Evolutionary conservation across 1,139 yeast genomes (phyloP), one percentile per base, ranked within the genome.

Genomic region (Sugiyamaella paludigena): DNA sequence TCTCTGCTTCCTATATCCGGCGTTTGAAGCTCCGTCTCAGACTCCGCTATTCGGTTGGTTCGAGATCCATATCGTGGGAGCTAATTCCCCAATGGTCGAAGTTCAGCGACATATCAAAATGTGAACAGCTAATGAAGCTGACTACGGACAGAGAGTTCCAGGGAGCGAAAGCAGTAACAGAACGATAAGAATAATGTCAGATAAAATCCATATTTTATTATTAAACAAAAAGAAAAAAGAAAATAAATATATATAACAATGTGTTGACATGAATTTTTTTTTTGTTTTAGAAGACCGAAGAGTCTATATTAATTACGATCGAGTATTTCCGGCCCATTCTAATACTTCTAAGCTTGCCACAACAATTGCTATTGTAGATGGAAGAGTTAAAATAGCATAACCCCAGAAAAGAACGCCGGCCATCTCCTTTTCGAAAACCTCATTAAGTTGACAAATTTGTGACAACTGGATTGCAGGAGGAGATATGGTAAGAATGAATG

Each of bases 321-420:
- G 47, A 11, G 61, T 55, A 10, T 54, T 54, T 7, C 70, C 70
- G 0, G 74, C 70, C 77, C 77, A 73, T 13, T 81, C 77, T 57
- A 85, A 70, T 13, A 84, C 87, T 62, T 82, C 81, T 57, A 85
- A 74, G 55, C 87, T 77, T 16, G 81, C 66, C 11, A 84, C 88
- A 27, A 85, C 92, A 58, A 85, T 83, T 47, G 77, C 66, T 40
- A 85, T 83, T 2, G 92, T 83, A n/a, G 84, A 79, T 0, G 95
- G 95, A 40, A 86, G 73, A 1, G 94, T 83, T 54, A 86, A 73
- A 9, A 86, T 76, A 24, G 80, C 92, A 59, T 86, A 86, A 6
- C 95, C 94, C 87, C 94, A 86, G 61, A 87, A 86, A 53, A 87
- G 73, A n/a, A 86, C 91, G 2, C 89, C 86, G 0, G 89, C 82